A percentile compares a stretch with the other conserved stretches of the same genome.
These are phyloP conservation scores for Diospyros lotus DNA, from an alignment of 148 eudicot genomes.

Conservation along the genomic window DNA sequence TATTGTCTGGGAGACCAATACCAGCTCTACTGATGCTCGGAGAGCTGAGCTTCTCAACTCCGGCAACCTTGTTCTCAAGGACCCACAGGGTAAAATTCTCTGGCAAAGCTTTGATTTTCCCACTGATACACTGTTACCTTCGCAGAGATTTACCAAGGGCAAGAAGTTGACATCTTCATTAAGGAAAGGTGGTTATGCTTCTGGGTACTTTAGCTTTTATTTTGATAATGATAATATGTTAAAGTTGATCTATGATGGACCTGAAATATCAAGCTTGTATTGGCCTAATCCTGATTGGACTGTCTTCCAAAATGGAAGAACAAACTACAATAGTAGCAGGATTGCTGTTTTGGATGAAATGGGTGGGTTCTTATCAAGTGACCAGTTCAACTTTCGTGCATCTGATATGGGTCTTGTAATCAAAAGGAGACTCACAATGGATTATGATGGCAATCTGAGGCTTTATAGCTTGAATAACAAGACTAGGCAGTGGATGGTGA, in stretches of 20 bases:
- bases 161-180: constrained; percentile 26
- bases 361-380: constrained; percentile 40
- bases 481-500: constrained; percentile 35
- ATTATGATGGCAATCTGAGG: constrained; percentile 62
- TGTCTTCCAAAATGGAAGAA: constrained; percentile 24
- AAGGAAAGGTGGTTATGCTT: constrained; percentile 17
- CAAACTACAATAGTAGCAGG: constrained; percentile 38
- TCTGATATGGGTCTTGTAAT: constrained; percentile 39
- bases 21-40: constrained; percentile 21
- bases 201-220: constrained; percentile 26
- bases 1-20: constrained; percentile 38
- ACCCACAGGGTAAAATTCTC: constrained; percentile 26
- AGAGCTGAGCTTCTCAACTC: constrained; percentile 31
- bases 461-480: constrained; percentile 44
- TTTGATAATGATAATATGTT: constrained; percentile 35
- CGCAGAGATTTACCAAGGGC: constrained; percentile 34
- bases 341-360: constrained; percentile 26
- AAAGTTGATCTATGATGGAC: constrained; percentile 31
- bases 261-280: constrained; percentile 34
- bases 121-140: constrained; percentile 51
- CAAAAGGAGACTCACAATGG: constrained; percentile 45
- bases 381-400: constrained; percentile 32
- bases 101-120: constrained; percentile 71
- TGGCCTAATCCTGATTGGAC: constrained; percentile 28
- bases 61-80: constrained; percentile 44